A percentile compares a stretch with the other conserved stretches of the same genome.
These are phyloP conservation scores for Pulveroboletus sp. DNA, from an alignment of 768 basidiomycete genomes.

Conservation along the genomic window DNA sequence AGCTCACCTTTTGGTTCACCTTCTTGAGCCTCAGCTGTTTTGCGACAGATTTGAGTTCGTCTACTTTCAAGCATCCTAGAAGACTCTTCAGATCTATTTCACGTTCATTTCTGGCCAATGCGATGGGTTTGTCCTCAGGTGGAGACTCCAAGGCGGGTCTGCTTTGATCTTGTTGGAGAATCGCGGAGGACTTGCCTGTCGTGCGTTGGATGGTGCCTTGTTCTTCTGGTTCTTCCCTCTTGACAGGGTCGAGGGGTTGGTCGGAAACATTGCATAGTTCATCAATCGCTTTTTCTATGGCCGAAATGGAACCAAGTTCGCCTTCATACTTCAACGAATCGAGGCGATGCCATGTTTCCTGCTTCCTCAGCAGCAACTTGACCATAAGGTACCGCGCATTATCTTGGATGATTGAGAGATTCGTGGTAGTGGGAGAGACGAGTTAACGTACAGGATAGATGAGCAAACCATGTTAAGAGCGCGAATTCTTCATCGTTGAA, in stretches of 20 bases:
- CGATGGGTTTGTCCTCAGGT: conserved; percentile 15
- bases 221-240: conserved; percentile 21
- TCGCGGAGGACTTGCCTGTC: conserved; percentile 22
- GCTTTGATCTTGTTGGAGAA: conserved; percentile 1
- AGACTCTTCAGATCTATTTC: conserved; percentile 39
- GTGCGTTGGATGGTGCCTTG: conserved; percentile 36
- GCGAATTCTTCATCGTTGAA: conserved; percentile 46
- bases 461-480: conserved; percentile 39
- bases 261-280: conserved; percentile 36
- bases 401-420: conserved; percentile 35
- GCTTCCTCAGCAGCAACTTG: conserved; percentile 58
- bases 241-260: conserved; percentile 4
- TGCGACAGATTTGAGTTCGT: conserved; percentile 43
- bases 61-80: conserved; percentile 39
- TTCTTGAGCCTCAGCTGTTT: conserved; percentile 43
- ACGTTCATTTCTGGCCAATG: conserved; percentile 39
- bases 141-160: neutral
- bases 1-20: conserved; percentile 29
- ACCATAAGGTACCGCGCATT: conserved; percentile 58
- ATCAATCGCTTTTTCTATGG: conserved; percentile 40
- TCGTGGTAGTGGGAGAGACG: neutral
- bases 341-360: conserved; percentile 50
- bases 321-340: conserved; percentile 39
- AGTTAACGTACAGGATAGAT: conserved; percentile 46
- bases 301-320: conserved; percentile 38